Evolutionary conservation across 1,139 yeast species (phyloP).

Genomic region (Pichiaceae sp.): DNA sequence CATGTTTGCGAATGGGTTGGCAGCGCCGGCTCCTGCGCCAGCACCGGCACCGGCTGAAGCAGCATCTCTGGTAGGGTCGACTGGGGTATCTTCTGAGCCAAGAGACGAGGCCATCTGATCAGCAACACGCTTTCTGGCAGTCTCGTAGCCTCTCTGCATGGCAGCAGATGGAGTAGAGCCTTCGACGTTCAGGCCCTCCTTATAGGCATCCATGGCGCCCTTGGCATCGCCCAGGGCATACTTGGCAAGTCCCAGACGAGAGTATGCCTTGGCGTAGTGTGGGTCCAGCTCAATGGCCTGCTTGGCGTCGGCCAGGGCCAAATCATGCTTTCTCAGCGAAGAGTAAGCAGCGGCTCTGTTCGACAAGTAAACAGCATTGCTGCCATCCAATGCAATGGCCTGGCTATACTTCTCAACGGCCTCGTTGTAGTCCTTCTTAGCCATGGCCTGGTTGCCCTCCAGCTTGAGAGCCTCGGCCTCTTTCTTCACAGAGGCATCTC

Average conservation of each 20-base stretch:
- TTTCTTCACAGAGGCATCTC: slow-evolving; percentile 17
- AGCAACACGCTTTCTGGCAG: slow-evolving; percentile 80
- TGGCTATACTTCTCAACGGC: slow-evolving; percentile 75
- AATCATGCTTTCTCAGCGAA: slow-evolving; percentile 61
- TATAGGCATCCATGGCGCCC: slow-evolving; percentile 86
- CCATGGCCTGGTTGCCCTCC: slow-evolving; percentile 89
- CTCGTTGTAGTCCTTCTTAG: slow-evolving; percentile 55
- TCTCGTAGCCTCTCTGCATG: slow-evolving; percentile 89
- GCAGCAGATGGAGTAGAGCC: slow-evolving; percentile 82
- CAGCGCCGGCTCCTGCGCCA: slow-evolving; percentile 26
- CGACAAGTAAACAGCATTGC: slow-evolving; percentile 78
- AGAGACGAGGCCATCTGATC: slow-evolving; percentile 52
- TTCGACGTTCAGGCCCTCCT: slow-evolving; percentile 78
- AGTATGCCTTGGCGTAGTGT: slow-evolving; percentile 81
- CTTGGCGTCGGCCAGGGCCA: slow-evolving; percentile 80
- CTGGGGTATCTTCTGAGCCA: slow-evolving; percentile 20
- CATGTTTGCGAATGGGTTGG: slow-evolving; percentile 57
- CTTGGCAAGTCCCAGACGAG: slow-evolving; percentile 89
- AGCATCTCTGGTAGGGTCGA: slow-evolving; percentile 11
- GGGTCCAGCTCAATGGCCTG: slow-evolving; percentile 74
- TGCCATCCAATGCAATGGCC: slow-evolving; percentile 67
- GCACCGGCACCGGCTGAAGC: slow-evolving; percentile 27
- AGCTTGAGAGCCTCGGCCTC: slow-evolving; percentile 79
- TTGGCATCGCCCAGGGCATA: slow-evolving; percentile 85
- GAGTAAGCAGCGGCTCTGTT: slow-evolving; percentile 98